Base-by-base conservation (phyloP, 2,329 filamentous ascomycete genomes). In the Dothistroma septosporum region DNA sequence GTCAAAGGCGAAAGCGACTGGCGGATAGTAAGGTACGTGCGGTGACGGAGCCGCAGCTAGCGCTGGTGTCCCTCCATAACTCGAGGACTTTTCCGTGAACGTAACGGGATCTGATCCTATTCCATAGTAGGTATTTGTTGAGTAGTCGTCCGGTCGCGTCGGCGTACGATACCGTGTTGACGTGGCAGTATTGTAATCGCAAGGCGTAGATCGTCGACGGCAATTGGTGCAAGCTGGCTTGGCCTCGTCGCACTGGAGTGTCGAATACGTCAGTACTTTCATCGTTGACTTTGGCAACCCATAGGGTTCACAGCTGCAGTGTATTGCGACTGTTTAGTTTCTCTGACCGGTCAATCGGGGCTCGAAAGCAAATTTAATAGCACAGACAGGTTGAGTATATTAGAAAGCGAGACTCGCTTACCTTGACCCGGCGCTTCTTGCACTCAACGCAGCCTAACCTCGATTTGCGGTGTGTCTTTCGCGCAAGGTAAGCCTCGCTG, bases 151-250 rank as follows among this genome's bases (percentile, higher is more conserved):
- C n/a, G 57, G 49, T 6, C 32, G 48, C 47, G 41, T 47, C 16
- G 55, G 37, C 19, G 21, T 50, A 11, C 47, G 2, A 12, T 50
- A 50, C 16, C 47, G 47, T 12, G 4, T 24, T 28, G 47, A 50
- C 28, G 24, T 19, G 41, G 37, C 35, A 49, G 37, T 31, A 33
- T 24, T 24, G 14, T 50, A 66, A 16, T 59, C 48, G 49, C 66
- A 68, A 19, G 60, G 48, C n/a, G 64, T 53, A 2, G 60, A 56
- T 12, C 64, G 59, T 21, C 64, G 57, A 2, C 41, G 55, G 21
- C 66, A 68, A n/a, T 63, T 65, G 16, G 57, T 58, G 54, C 66
- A 68, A 1, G 53, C 54, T 19, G 66, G 66, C 24, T 64, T 65
- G 3, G 35, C 32, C 33, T 68, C 66, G 32, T 66, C 66, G 44